Percentiles rank a stretch among this genome's conserved stretches.
Conservation (phyloP, 2,329 filamentous ascomycete species). For the Penicillium sp. region DNA sequence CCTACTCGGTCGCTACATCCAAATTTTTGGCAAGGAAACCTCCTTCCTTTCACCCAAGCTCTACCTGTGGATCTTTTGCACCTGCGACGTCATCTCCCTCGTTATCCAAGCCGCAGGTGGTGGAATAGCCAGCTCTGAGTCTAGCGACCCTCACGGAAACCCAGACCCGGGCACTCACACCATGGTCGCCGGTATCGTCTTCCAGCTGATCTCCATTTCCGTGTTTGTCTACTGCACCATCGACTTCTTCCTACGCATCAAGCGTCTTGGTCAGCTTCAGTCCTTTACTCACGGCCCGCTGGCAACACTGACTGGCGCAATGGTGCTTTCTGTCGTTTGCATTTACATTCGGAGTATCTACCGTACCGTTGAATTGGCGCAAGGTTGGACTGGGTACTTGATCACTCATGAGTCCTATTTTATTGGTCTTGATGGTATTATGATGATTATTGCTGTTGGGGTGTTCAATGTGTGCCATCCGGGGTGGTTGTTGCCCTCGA, state of each 20-base stretch:
- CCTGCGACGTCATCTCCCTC: constrained; percentile 61
- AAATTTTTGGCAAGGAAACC: constrained; percentile 50
- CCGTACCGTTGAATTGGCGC: constrained; percentile 56
- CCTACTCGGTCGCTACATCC: constrained; percentile 56
- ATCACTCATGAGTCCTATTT: constrained; percentile 59
- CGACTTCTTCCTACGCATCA: constrained; percentile 53
- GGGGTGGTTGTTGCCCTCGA: constrained; percentile 44
- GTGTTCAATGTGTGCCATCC: constrained; percentile 56
- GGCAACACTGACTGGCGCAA: constrained; percentile 44
- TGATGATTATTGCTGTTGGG: constrained; percentile 55
- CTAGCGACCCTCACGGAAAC: constrained; percentile 52
- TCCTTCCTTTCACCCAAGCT: constrained; percentile 51
- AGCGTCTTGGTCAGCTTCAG: constrained; percentile 34
- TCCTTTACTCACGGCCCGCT: constrained; percentile 32
- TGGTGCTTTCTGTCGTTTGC: constrained; percentile 50
- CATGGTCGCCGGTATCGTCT: constrained; percentile 61
- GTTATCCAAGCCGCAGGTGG: constrained; percentile 63
- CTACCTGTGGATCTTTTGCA: constrained; percentile 59
- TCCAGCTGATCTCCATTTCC: constrained; percentile 63
- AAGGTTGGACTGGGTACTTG: constrained; percentile 58
- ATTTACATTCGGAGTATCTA: constrained; percentile 59
- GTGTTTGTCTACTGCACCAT: constrained; percentile 58
- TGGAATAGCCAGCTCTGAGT: constrained; percentile 54
- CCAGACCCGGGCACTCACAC: constrained; percentile 57
- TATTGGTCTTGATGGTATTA: constrained; percentile 56